These are phyloP conservation scores for Dendrostoma leiphaemia DNA, from an alignment of 2,329 filamentous ascomycete genomes.

Conservation along the genomic window DNA sequence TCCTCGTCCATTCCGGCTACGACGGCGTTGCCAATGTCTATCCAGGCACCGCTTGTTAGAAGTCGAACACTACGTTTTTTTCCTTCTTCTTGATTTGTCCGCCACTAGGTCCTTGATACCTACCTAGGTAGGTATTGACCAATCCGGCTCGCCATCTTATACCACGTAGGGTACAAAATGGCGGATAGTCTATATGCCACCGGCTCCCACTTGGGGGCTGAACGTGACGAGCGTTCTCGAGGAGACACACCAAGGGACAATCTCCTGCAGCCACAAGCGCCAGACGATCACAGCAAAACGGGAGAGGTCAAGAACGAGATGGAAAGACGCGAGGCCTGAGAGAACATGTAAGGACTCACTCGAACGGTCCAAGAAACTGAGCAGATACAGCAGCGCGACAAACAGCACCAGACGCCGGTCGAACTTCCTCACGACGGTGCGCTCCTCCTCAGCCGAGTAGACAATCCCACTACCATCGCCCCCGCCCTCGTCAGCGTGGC, in stretches of 20 bases:
- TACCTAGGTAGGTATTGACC: no score
- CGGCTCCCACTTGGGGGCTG: neutral
- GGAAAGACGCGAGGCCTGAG: slow-evolving; percentile 28
- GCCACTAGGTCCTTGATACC: no score
- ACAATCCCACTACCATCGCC: slow-evolving; percentile 27
- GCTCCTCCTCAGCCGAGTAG: slow-evolving; percentile 68
- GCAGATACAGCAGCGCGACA: slow-evolving; percentile 76
- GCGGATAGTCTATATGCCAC: neutral
- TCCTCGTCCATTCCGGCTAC: slow-evolving; percentile 64
- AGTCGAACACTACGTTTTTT: no score
- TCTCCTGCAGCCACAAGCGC: neutral
- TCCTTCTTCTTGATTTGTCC: no score
- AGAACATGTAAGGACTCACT: slow-evolving; percentile 47
- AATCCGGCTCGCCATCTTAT: no score
- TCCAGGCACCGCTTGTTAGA: no score
- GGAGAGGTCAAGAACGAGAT: neutral
- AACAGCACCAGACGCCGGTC: slow-evolving; percentile 78
- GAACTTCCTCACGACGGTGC: slow-evolving; percentile 68
- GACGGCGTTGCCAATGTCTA: slow-evolving; percentile 62
- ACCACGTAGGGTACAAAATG: no score
- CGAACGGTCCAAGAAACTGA: slow-evolving; percentile 82
- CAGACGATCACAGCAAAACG: neutral
- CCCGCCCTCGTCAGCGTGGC: neutral
- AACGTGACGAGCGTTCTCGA: no score
- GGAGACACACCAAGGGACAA: neutral